Percentiles rank a stretch among this genome's conserved stretches.
Conservation (phyloP, 1,139 yeast species). For the Geotrichum bryndzae region DNA sequence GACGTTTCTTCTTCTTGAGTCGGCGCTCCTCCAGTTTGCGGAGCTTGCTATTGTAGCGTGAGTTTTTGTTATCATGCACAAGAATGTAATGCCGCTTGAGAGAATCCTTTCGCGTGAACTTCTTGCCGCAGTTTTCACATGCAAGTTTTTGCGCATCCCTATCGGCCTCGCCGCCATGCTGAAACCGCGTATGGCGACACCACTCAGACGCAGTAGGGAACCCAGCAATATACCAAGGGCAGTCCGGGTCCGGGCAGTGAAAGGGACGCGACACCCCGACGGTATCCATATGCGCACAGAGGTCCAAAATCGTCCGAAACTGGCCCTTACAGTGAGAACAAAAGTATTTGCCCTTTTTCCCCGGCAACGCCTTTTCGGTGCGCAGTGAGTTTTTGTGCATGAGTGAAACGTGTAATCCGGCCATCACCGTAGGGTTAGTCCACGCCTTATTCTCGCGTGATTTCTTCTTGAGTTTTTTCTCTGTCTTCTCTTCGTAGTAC, state of each 20-base stretch:
- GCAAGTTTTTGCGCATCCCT: background rate
- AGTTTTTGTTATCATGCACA: constrained; percentile 12
- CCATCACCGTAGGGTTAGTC: constrained; percentile 13
- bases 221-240: constrained; percentile 62
- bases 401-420: constrained; percentile 6
- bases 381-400: constrained; percentile 5
- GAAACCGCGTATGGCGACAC: constrained; percentile 54
- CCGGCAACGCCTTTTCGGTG: constrained; percentile 9
- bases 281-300: constrained; percentile 46
- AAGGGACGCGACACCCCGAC: constrained; percentile 39
- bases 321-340: constrained; percentile 48
- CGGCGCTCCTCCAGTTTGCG: constrained; percentile 4
- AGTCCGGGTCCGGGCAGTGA: constrained; percentile 50
- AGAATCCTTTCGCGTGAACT: constrained; percentile 45
- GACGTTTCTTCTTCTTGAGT: background rate
- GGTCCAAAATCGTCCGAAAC: constrained; percentile 40
- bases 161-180: constrained; percentile 38
- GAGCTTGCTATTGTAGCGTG: constrained; percentile 9
- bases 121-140: constrained; percentile 44
- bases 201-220: constrained; percentile 55
- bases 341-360: constrained; percentile 46
- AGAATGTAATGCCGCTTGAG: constrained; percentile 9
- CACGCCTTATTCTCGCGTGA: constrained; percentile 12
- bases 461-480: background rate
- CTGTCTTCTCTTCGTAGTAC: background rate